phyloP scores from a whole-genome alignment of 148 eudicot genomes.

The Rhododendron griersonianum region DNA sequence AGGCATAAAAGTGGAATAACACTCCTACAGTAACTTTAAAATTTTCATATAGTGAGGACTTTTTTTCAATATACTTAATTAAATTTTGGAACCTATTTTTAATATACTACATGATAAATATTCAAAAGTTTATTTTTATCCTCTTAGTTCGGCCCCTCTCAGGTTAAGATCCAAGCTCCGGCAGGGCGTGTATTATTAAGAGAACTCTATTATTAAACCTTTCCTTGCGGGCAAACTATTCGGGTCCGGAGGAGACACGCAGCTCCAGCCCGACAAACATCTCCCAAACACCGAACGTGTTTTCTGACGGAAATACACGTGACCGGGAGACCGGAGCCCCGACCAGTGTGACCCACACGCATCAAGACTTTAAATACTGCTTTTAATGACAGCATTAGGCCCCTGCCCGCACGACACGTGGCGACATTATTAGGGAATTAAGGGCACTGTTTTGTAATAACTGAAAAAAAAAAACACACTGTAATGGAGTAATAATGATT shows the following conservation, averaged over 20 bases:
- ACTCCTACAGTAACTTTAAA: too few species aligned
- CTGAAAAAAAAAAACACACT: background rate
- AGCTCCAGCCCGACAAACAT: background rate
- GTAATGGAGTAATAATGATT: background rate
- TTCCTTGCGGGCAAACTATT: background rate
- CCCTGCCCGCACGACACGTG: background rate
- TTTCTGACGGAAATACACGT: background rate
- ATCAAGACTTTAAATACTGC: background rate
- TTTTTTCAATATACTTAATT: too few species aligned
- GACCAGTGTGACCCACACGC: background rate
- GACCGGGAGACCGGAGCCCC: background rate
- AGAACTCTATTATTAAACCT: too few species aligned
- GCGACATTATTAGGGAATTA: background rate
- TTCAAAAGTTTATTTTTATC: too few species aligned
- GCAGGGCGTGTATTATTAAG: too few species aligned
- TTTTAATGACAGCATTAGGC: background rate
- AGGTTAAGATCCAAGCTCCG: too few species aligned
- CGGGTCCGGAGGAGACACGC: background rate
- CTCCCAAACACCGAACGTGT: background rate
- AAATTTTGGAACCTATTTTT: too few species aligned
- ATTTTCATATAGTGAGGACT: too few species aligned
- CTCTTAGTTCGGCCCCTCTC: too few species aligned
- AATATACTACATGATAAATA: too few species aligned
- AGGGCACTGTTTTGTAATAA: background rate
- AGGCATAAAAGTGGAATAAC: too few species aligned